Conservation (phyloP, 768 basidiomycete genomes). For the Collybiopsis confluens region DNA sequence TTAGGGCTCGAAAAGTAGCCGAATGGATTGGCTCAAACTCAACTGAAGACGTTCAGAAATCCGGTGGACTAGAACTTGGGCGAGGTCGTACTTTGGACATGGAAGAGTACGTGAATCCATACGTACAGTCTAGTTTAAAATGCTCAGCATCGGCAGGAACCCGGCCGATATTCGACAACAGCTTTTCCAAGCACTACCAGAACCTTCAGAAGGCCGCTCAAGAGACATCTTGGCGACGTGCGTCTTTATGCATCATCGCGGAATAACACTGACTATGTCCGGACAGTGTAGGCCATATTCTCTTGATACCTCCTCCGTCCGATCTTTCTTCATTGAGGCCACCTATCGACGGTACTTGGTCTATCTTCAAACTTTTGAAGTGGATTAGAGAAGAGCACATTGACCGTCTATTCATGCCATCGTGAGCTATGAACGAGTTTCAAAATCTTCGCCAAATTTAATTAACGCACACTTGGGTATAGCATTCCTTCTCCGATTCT, state of each 20-base stretch:
- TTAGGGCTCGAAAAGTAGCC: slow-evolving; percentile 58
- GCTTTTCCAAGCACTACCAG: neutral
- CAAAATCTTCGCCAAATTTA: too few relatives aligned
- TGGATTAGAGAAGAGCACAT: slow-evolving; percentile 16
- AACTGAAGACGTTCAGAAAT: slow-evolving; percentile 29
- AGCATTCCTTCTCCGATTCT: slow-evolving; percentile 28
- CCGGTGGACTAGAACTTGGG: slow-evolving; percentile 34
- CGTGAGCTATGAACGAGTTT: slow-evolving; percentile 12
- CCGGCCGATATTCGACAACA: slow-evolving; percentile 8
- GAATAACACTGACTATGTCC: slow-evolving; percentile 7
- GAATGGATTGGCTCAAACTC: slow-evolving; percentile 47
- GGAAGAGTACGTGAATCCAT: slow-evolving; percentile 27
- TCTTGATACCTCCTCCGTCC: slow-evolving; percentile 37
- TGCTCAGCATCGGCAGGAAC: slow-evolving; percentile 2
- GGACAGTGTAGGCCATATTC: slow-evolving; percentile 55
- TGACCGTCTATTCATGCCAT: slow-evolving; percentile 12
- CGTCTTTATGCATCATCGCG: slow-evolving; percentile 11
- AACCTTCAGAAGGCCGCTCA: neutral
- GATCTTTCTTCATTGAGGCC: slow-evolving; percentile 37
- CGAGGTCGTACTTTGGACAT: slow-evolving; percentile 27
- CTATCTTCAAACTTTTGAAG: slow-evolving; percentile 35
- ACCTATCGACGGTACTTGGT: slow-evolving; percentile 39
- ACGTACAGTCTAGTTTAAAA: neutral
- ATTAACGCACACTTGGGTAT: slow-evolving; percentile 21
- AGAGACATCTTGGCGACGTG: slow-evolving; percentile 37